phyloP scores from a whole-genome alignment of 2,329 filamentous ascomycete genomes.

The Ceratocystis alfenasii region DNA sequence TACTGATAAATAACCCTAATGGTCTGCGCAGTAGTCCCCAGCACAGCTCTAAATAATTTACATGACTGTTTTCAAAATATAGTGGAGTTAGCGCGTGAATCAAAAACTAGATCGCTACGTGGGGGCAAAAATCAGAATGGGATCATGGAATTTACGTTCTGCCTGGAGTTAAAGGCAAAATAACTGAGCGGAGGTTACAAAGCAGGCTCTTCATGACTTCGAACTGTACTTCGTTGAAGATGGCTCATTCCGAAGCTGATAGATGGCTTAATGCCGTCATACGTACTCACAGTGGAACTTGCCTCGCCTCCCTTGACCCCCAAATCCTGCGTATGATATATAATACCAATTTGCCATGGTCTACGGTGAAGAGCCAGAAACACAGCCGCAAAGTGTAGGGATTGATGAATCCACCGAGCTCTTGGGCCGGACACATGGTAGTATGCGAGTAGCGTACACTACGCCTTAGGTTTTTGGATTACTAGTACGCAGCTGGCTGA shows the following conservation, averaged over 20 bases:
- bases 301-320: not conserved
- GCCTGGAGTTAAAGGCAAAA: not conserved
- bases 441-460: not conserved
- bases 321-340: not conserved
- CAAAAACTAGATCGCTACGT: no score
- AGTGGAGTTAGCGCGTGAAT: no score
- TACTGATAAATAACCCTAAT: no score
- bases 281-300: not conserved
- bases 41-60: no score
- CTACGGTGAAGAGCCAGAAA: not conserved
- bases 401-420: not conserved
- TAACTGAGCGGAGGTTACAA: not conserved
- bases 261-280: not conserved
- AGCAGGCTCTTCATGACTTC: not conserved
- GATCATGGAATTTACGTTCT: no score
- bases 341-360: not conserved
- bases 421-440: not conserved
- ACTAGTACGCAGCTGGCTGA: not conserved
- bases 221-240: not conserved
- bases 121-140: no score
- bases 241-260: not conserved
- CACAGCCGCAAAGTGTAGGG: constrained; percentile 3
- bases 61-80: no score
- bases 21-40: no score
- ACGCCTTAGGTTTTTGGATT: not conserved